Conservation (phyloP, 1,139 yeast genomes). For the Yarrowia galli region DNA sequence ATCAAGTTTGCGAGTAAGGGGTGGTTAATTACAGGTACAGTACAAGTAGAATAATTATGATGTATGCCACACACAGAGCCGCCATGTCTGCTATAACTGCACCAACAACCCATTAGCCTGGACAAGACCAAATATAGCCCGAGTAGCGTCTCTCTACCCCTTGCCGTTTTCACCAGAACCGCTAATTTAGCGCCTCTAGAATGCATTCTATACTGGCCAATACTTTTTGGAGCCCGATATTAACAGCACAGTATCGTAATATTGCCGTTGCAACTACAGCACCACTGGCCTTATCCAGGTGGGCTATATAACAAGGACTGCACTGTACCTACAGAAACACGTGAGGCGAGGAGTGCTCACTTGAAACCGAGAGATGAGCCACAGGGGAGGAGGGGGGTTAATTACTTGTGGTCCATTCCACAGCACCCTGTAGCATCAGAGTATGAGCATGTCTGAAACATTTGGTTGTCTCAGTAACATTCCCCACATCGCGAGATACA, state of each 20-base stretch:
- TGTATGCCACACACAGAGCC: background rate
- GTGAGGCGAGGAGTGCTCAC: too few relatives aligned
- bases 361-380: too few relatives aligned
- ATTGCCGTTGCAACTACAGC: background rate
- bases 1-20: background rate
- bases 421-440: too few relatives aligned
- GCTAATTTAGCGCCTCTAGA: background rate
- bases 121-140: background rate
- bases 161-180: background rate
- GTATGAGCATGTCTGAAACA: too few relatives aligned
- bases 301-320: background rate
- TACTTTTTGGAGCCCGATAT: background rate
- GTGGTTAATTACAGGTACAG: background rate
- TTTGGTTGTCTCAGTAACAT: too few relatives aligned
- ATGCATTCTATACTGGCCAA: background rate
- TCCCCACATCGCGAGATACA: too few relatives aligned
- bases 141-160: background rate
- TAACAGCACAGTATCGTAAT: background rate
- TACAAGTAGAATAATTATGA: background rate
- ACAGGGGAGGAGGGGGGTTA: too few relatives aligned
- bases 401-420: too few relatives aligned
- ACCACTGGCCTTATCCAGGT: slow-evolving; percentile 1
- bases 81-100: background rate
- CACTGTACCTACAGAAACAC: too few relatives aligned
- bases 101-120: too few relatives aligned